Evolutionary conservation across 805 yeast genomes (phyloP).

Genomic region (Yarrowia sp.): DNA sequence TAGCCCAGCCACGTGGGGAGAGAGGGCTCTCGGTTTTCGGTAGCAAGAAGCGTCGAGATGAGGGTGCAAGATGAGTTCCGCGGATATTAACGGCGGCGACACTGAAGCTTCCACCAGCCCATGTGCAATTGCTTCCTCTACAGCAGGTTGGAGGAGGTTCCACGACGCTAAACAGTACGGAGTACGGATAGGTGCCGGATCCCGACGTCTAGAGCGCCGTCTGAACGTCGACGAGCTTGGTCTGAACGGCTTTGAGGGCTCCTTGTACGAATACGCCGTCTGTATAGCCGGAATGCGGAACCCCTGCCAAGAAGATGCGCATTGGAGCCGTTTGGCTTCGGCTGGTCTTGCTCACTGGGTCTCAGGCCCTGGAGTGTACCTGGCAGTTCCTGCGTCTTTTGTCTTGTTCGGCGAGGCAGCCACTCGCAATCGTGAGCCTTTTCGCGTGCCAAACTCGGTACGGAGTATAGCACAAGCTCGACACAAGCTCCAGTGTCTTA

Average conservation of each 20-base stretch:
- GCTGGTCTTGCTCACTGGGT: neutral
- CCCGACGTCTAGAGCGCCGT: too few relatives aligned
- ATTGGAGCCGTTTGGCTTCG: neutral
- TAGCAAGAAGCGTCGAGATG: neutral
- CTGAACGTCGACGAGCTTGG: too few relatives aligned
- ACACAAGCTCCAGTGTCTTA: neutral
- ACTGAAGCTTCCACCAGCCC: neutral
- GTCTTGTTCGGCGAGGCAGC: neutral
- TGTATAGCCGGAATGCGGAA: too few relatives aligned
- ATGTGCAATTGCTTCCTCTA: neutral
- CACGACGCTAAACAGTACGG: neutral
- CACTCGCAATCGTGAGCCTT: neutral
- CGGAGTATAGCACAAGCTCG: too few relatives aligned
- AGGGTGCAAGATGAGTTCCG: neutral
- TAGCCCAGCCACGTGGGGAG: conserved; percentile 8
- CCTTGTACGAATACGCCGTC: too few relatives aligned
- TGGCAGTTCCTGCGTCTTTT: conserved; percentile 4
- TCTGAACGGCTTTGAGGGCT: too few relatives aligned
- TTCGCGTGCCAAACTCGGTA: conserved; percentile 5
- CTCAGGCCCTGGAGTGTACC: neutral
- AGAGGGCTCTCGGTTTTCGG: neutral
- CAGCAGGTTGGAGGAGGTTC: neutral
- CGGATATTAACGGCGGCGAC: neutral
- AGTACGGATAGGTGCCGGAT: too few relatives aligned
- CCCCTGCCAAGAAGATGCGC: too few relatives aligned